phyloP scores from a whole-genome alignment of 305 asterid species.

The Plantago coronopus region DNA sequence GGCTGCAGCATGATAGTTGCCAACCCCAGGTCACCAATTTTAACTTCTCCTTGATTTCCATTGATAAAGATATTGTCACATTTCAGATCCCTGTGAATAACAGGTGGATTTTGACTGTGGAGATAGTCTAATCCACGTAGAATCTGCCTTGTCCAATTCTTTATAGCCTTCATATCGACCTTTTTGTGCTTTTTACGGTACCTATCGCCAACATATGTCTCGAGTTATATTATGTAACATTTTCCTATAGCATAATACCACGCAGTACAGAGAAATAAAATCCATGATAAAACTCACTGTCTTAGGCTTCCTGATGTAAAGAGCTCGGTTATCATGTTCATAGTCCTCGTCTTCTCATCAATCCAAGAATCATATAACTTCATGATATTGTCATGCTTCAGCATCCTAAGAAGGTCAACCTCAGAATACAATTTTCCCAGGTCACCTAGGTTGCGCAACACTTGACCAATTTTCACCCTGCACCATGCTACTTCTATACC shows the following conservation, averaged over 20 bases:
- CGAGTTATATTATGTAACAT: neutral
- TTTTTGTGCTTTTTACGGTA: constrained; percentile 58
- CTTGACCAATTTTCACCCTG: constrained; percentile 55
- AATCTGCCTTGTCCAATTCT: constrained; percentile 78
- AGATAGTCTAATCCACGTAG: constrained; percentile 67
- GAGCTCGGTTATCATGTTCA: constrained; percentile 91
- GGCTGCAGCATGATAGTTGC: constrained; percentile 74
- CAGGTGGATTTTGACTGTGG: constrained; percentile 73
- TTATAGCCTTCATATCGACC: constrained; percentile 71
- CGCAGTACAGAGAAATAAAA: neutral
- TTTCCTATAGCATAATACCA: neutral
- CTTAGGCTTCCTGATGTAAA: constrained; percentile 89
- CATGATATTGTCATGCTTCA: constrained; percentile 76
- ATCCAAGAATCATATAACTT: constrained; percentile 70
- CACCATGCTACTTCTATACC: constrained; percentile 97
- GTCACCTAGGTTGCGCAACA: constrained; percentile 52
- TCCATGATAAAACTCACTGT: constrained; percentile 52
- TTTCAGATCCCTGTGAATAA: constrained; percentile 76
- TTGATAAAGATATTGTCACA: constrained; percentile 82
- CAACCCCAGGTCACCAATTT: constrained; percentile 81
- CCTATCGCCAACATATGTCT: constrained; percentile 31
- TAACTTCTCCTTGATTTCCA: constrained; percentile 77
- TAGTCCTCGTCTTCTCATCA: constrained; percentile 75
- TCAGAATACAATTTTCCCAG: constrained; percentile 67
- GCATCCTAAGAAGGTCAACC: constrained; percentile 61